Evolutionary conservation across 208 protist genomes (phyloP).

Genomic region (Acanthamoeba castellanii): DNA sequence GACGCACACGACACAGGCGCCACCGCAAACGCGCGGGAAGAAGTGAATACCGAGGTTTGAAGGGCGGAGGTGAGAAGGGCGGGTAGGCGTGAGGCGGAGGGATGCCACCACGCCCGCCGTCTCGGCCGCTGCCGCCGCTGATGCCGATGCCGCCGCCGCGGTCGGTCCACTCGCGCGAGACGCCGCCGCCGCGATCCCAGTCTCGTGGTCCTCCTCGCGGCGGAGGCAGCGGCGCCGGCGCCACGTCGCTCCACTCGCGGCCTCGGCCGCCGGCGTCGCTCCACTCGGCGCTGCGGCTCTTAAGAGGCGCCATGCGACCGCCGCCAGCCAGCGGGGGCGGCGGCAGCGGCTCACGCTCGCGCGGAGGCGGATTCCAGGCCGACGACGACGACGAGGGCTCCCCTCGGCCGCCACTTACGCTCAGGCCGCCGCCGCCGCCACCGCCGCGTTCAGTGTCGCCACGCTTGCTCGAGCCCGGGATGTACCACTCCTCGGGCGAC

Average conservation of each 20-base stretch:
- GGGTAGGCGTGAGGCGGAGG: constrained; percentile 40
- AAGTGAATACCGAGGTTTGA: background rate
- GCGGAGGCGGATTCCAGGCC: background rate
- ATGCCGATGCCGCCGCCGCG: background rate
- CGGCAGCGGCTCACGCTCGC: background rate
- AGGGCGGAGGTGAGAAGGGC: constrained; percentile 15
- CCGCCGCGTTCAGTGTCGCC: background rate
- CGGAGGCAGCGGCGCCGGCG: background rate
- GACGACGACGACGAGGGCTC: background rate
- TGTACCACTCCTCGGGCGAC: constrained; percentile 38
- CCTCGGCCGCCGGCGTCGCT: background rate
- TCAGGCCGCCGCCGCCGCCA: background rate
- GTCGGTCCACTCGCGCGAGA: constrained; percentile 5
- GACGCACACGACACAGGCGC: background rate
- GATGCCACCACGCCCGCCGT: background rate
- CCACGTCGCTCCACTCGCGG: background rate
- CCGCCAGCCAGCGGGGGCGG: background rate
- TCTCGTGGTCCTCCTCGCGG: background rate
- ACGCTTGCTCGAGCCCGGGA: constrained; percentile 16
- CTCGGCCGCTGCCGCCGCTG: constrained; percentile 1
- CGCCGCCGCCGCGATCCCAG: background rate
- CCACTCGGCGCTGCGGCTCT: constrained; percentile 6
- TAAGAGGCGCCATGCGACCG: background rate
- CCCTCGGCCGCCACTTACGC: too few species aligned
- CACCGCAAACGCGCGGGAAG: too few species aligned